phyloP scores from a whole-genome alignment of 345 rosid genomes.

The Sisymbrium altissimum region DNA sequence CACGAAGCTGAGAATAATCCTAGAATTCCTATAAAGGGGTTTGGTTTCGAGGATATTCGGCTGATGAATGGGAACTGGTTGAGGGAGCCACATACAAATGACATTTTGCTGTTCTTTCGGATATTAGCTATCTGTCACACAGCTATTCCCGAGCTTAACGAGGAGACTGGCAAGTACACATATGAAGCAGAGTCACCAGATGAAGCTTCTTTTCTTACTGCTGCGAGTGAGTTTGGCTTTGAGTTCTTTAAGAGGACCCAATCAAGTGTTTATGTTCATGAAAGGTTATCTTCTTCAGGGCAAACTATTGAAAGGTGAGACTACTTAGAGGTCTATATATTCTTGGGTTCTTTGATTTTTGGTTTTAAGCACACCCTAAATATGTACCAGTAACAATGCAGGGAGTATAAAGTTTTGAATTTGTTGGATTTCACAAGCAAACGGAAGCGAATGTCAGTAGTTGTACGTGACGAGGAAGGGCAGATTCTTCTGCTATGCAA shows the following conservation, averaged over 20 bases:
- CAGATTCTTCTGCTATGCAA: slow-evolving; percentile 82
- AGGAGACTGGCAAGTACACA: slow-evolving; percentile 60
- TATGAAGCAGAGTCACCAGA: slow-evolving; percentile 98
- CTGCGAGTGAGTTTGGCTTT: slow-evolving; percentile 95
- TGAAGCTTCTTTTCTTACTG: slow-evolving; percentile 88
- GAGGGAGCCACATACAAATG: slow-evolving; percentile 60
- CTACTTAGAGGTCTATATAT: background rate
- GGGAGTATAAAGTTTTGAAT: slow-evolving; percentile 91
- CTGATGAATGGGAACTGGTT: slow-evolving; percentile 80
- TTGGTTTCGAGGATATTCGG: slow-evolving; percentile 81
- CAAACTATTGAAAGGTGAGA: slow-evolving; percentile 67
- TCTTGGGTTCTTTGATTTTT: background rate
- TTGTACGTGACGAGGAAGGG: slow-evolving; percentile 71
- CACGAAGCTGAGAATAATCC: slow-evolving; percentile 41
- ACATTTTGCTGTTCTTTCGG: slow-evolving; percentile 56
- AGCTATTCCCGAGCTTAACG: slow-evolving; percentile 85
- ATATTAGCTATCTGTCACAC: slow-evolving; percentile 89
- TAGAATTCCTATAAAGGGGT: slow-evolving; percentile 64
- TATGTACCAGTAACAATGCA: slow-evolving; percentile 38
- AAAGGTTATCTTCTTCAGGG: slow-evolving; percentile 50
- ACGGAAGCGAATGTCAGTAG: slow-evolving; percentile 94
- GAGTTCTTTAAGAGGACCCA: slow-evolving; percentile 84
- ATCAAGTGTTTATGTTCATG: slow-evolving; percentile 68
- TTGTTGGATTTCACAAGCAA: slow-evolving; percentile 93
- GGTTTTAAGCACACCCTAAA: slow-evolving; percentile 19